Base-by-base conservation (phyloP, 2,329 filamentous ascomycete species). In the Sclerotinia spermophila region DNA sequence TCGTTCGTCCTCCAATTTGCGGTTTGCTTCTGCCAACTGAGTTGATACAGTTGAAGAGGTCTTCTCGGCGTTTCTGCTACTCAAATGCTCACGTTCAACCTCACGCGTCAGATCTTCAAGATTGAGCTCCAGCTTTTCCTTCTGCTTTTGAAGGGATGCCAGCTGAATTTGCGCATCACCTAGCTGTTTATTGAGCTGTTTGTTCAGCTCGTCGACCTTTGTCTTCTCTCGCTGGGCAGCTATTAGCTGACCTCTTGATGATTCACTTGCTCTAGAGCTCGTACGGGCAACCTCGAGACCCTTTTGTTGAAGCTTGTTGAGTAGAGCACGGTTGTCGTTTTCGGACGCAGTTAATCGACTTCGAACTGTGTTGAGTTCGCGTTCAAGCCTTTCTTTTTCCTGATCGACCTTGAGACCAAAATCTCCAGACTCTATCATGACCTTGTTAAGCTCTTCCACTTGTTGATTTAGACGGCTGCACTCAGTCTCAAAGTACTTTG, bases 231-330 rank as follows among this genome's bases (percentile, higher is more conserved):
- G 87, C 74, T 95, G 93, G 40, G 97, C 83, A 71, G 90, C 89
- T 53, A 87, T 81, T 62, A 97, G 84, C 75, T 96, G 92, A 3
- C 90, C 86, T 51, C 94, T 90, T 61, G 94, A 92, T 44, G 89
- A 92, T 76, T 98, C 95, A 72, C 88, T 94, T 42, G 92, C 95
- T 71, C 91, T 90, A 7, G 94, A 97, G 72, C 89, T 93, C 0
- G 95, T 96, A 60, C 96, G 89, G 55, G 95, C 95, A 80, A 99
- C 96, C 79, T 99, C 95, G 10, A 99, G 86, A 42, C 96, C 96
- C 83, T 98, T 98, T 78, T 98, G 95, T 78, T 98, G 95, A 27
- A 99, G 86, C 81, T 98, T 98, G 83, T 97, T 98, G 74, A 98
- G 86, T n/a, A 99, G 84, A 7, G 94, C 91, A 67, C 93, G 90